Conservation (phyloP, 306 rosid species). For the Albizia julibrissin region DNA sequence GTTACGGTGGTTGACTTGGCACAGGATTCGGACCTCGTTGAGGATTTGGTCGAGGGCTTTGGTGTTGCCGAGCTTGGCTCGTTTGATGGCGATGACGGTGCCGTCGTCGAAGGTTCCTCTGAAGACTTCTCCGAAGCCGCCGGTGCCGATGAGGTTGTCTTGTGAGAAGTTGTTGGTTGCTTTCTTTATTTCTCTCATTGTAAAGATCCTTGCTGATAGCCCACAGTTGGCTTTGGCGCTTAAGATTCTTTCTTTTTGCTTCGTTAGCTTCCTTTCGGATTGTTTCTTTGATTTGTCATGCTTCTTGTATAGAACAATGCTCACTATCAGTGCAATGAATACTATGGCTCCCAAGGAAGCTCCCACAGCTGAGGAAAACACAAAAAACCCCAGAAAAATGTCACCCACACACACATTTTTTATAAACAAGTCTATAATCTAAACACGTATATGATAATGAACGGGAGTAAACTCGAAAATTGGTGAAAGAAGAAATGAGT, state of each 20-base stretch:
- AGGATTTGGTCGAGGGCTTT: constrained; percentile 56
- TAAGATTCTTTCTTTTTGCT: constrained; percentile 29
- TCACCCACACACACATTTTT: no score
- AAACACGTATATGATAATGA: not conserved
- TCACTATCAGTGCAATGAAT: not conserved
- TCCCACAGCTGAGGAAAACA: constrained; percentile 26
- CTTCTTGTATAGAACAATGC: constrained; percentile 34
- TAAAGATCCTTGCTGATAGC: constrained; percentile 51
- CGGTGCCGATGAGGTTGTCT: constrained; percentile 47
- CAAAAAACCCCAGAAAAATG: not conserved
- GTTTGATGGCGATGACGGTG: constrained; percentile 44
- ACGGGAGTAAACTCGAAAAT: no score
- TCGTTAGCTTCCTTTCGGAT: constrained; percentile 15
- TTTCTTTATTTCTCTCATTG: constrained; percentile 44
- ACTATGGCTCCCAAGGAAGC: constrained; percentile 27
- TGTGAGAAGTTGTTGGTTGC: constrained; percentile 59
- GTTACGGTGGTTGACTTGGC: constrained; percentile 62
- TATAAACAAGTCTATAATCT: not conserved
- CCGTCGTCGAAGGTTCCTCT: constrained; percentile 53
- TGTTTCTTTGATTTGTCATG: not conserved
- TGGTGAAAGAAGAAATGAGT: not conserved
- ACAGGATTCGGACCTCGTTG: constrained; percentile 55
- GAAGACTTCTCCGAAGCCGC: constrained; percentile 58
- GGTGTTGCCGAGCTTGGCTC: constrained; percentile 50
- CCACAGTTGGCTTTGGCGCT: constrained; percentile 39